A percentile compares a stretch with the other conserved stretches of the same genome.
Conservation (phyloP, 2,329 filamentous ascomycete species). For the Tothia fuscella region DNA sequence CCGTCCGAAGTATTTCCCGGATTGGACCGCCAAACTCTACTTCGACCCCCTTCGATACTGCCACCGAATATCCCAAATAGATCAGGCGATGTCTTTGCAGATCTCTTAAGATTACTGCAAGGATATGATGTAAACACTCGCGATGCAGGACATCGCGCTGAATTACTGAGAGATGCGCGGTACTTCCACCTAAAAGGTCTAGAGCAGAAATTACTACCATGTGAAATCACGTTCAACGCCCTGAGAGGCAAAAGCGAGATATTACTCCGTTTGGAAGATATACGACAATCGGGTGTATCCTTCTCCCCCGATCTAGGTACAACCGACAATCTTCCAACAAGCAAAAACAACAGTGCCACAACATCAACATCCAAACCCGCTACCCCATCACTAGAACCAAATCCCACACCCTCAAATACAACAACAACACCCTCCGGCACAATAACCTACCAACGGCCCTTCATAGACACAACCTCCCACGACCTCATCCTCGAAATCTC, state of each 20-base stretch:
- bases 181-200: constrained; percentile 90
- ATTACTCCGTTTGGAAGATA: constrained; percentile 64
- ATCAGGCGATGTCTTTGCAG: constrained; percentile 71
- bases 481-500: constrained; percentile 70
- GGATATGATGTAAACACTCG: constrained; percentile 74
- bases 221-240: constrained; percentile 64
- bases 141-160: constrained; percentile 61
- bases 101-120: constrained; percentile 68
- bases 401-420: constrained; percentile 13
- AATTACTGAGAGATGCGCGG: constrained; percentile 71
- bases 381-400: constrained; percentile 9
- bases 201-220: constrained; percentile 75
- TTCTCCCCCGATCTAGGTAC: constrained; percentile 40
- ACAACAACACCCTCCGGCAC: constrained; percentile 31
- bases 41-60: constrained; percentile 75
- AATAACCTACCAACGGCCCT: constrained; percentile 75
- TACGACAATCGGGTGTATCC: constrained; percentile 75
- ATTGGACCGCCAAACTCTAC: constrained; percentile 61
- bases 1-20: constrained; percentile 77
- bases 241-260: constrained; percentile 61
- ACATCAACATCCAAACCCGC: not conserved
- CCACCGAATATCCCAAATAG: constrained; percentile 72
- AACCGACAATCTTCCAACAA: constrained; percentile 12
- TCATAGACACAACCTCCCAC: constrained; percentile 60
- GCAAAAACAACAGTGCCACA: constrained; percentile 4